phyloP scores from a whole-genome alignment of 75 land plant species.

The Sequoia sempervirens region DNA sequence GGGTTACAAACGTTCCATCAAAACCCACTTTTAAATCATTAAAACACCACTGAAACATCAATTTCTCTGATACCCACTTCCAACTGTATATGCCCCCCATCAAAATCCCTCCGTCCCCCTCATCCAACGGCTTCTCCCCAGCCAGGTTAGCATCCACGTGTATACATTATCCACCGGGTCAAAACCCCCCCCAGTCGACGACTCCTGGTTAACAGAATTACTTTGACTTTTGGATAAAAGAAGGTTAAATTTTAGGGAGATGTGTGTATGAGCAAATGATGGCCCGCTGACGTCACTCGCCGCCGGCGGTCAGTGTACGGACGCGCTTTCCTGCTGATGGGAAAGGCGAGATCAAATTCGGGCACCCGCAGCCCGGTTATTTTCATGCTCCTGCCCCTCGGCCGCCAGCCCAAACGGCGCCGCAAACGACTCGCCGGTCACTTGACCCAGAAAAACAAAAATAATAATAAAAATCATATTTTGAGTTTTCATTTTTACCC shows the following conservation, averaged over 20 bases:
- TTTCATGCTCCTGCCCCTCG: neutral
- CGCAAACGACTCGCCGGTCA: neutral
- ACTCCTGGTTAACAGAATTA: neutral
- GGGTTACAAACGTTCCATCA: neutral
- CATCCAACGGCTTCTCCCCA: neutral
- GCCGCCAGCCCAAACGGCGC: slow-evolving; percentile 3
- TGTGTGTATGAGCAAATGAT: neutral
- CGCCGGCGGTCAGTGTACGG: slow-evolving; percentile 6
- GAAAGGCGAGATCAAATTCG: neutral
- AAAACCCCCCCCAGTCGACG: neutral
- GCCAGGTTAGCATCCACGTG: neutral
- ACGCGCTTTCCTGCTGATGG: neutral
- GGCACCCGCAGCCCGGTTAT: neutral
- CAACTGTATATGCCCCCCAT: neutral
- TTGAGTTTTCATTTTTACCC: neutral
- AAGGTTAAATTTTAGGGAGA: neutral
- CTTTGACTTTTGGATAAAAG: neutral
- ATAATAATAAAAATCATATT: neutral
- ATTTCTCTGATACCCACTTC: neutral
- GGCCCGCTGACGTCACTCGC: neutral
- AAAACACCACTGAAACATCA: neutral
- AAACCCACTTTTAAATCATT: neutral
- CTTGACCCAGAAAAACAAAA: neutral
- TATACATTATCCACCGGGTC: neutral
- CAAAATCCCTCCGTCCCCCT: neutral